phyloP scores from a whole-genome alignment of 805 yeast species.

The Candida ortonii region DNA sequence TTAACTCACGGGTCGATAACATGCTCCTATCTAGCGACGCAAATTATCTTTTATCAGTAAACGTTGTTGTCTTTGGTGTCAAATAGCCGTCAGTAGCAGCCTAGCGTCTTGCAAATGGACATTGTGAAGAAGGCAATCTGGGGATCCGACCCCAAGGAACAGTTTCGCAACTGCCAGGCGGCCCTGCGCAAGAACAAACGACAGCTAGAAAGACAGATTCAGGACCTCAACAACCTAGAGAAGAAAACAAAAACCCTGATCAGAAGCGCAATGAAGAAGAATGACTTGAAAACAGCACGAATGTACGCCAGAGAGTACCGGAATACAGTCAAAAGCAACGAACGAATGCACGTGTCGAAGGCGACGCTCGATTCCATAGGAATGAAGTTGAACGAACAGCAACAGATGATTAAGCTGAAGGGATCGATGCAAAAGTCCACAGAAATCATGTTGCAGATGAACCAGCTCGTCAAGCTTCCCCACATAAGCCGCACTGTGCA shows the following conservation, averaged over 20 bases:
- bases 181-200: slow-evolving; percentile 81
- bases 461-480: slow-evolving; percentile 72
- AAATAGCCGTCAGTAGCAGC: no score
- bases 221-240: slow-evolving; percentile 55
- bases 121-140: slow-evolving; percentile 81
- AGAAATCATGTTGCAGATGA: slow-evolving; percentile 84
- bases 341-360: slow-evolving; percentile 70
- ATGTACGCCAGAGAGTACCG: slow-evolving; percentile 81
- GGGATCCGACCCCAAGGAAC: slow-evolving; percentile 97
- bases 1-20: no score
- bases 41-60: no score
- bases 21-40: no score
- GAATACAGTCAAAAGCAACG: slow-evolving; percentile 68
- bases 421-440: slow-evolving; percentile 79
- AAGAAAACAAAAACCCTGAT: slow-evolving; percentile 77
- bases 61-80: no score
- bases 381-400: slow-evolving; percentile 89
- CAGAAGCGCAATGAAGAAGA: slow-evolving; percentile 68
- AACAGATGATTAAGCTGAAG: slow-evolving; percentile 77
- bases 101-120: no score
- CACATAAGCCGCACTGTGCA: slow-evolving; percentile 79
- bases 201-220: slow-evolving; percentile 76
- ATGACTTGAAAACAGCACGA: slow-evolving; percentile 72
- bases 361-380: slow-evolving; percentile 84
- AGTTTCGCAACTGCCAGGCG: slow-evolving; percentile 72